Percentiles rank a stretch among this genome's conserved stretches.
Evolutionary conservation across 352 stramenopile species (phyloP).

Genomic region (Halophytophthora batemanensis): DNA sequence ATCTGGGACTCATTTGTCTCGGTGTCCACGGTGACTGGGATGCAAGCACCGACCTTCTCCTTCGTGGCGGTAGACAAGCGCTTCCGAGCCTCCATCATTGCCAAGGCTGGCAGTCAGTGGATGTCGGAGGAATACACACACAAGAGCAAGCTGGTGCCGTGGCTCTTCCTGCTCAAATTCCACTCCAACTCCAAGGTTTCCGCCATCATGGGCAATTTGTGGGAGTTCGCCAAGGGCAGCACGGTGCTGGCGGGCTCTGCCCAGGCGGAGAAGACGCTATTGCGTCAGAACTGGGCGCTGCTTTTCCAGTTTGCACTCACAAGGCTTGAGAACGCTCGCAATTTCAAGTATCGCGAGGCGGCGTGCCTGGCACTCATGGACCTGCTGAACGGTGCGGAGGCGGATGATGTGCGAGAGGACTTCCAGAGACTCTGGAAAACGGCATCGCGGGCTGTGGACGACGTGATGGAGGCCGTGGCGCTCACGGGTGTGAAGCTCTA

Average conservation of each 20-base stretch:
- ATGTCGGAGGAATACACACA: constrained; percentile 46
- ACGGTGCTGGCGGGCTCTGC: constrained; percentile 13
- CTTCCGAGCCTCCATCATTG: constrained; percentile 49
- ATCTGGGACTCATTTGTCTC: constrained; percentile 49
- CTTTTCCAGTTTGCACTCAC: constrained; percentile 60
- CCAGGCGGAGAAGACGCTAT: constrained; percentile 42
- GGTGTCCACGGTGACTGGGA: not conserved
- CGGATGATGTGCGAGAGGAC: constrained; percentile 37
- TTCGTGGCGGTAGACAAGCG: constrained; percentile 39
- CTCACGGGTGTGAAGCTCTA: constrained; percentile 73
- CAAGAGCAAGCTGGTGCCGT: constrained; percentile 59
- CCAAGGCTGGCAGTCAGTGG: constrained; percentile 57
- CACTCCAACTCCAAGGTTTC: constrained; percentile 69
- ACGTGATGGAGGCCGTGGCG: constrained; percentile 71
- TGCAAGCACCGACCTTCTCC: constrained; percentile 27
- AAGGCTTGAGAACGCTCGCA: constrained; percentile 57
- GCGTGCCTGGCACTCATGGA: constrained; percentile 60
- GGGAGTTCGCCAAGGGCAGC: constrained; percentile 56
- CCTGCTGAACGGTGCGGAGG: constrained; percentile 54
- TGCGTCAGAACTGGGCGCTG: constrained; percentile 48
- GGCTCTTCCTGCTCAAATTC: constrained; percentile 76
- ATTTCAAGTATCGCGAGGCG: constrained; percentile 84
- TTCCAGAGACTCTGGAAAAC: constrained; percentile 68
- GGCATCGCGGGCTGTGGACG: constrained; percentile 66
- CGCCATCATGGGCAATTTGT: constrained; percentile 64